Evolutionary conservation across 2,329 filamentous ascomycete species (phyloP), one percentile per base, ranked within the genome.

Genomic region (Diaporthe destruens): DNA sequence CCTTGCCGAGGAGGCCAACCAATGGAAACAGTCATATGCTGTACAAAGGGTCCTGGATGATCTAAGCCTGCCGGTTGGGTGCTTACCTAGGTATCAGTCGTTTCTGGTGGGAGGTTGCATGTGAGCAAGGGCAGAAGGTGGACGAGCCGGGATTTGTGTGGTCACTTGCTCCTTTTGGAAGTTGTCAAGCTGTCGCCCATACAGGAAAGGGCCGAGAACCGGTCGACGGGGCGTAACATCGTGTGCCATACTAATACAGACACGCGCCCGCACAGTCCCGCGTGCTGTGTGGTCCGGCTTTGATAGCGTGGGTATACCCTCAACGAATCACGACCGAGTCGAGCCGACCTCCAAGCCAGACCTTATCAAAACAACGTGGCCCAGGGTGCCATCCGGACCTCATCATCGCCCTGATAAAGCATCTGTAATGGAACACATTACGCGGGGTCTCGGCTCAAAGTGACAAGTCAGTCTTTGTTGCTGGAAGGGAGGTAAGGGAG

Each of bases 131-230:
- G 32, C 25, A 69, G 20, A 57, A 69, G 39, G 49, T 36, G 39
- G 44, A 32, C n/a, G 47, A 29, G 42, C 32, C 44, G 55, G 55
- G 44, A 18, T 53, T 54, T 9, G 23, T 44, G 44, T 70, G 68
- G 68, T 70, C 68, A 70, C 55, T 70, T 61, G 68, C 68, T 70
- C 55, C 34, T 61, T 61, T 70, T 42, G 68, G 68, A 70, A 61
- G 68, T 53, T 39, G 61, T 66, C 47, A 53, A 66, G 47, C 32
- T 66, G 61, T 32, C n/a, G 61, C 61, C 61, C 32, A 53, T 47
- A 49, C 14, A 53, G 20, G n/a, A 39, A 66, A 66, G 29, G 61
- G 61, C 61, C 61, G 47, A 66, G 61, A 39, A 66, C n/a, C 47
- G 32, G 32, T 53, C n/a, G 14, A 53, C 47, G 29, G 44, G 44